Conservation (phyloP, 2,329 filamentous ascomycete species). For the Arthrinium puccinioides region DNA sequence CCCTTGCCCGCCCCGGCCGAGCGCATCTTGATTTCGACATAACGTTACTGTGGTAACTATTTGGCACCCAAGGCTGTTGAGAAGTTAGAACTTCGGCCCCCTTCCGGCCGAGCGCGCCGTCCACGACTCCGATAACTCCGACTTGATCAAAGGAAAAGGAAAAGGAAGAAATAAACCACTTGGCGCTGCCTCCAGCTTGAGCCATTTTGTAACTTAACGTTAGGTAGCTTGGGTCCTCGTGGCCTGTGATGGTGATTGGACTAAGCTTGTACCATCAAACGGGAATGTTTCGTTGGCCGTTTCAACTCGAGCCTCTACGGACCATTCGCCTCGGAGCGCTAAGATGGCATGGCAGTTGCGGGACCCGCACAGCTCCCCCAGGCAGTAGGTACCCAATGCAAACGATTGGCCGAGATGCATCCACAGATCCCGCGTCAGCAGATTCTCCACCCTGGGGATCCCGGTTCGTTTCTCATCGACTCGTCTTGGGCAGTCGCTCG, state of each 20-base stretch:
- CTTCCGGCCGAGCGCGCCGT: no score
- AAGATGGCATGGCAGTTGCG: no score
- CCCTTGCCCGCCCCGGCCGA: no score
- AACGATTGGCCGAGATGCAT: not conserved
- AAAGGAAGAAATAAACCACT: not conserved
- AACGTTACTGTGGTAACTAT: no score
- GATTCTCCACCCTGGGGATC: not conserved
- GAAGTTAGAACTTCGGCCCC: no score
- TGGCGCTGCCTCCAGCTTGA: not conserved
- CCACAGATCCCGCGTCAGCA: not conserved
- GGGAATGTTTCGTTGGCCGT: conserved; percentile 9
- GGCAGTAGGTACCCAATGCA: not conserved
- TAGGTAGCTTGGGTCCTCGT: not conserved
- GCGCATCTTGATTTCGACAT: no score
- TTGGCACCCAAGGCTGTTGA: no score
- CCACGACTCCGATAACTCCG: not conserved
- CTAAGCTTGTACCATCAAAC: not conserved
- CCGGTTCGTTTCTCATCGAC: not conserved
- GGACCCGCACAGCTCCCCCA: no score
- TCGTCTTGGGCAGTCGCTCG: no score
- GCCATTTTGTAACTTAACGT: not conserved
- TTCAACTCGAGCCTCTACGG: conserved; percentile 5
- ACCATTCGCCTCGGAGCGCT: conserved; percentile 7
- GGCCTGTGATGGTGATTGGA: not conserved
- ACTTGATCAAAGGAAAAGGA: not conserved